Evolutionary conservation across 768 basidiomycete species (phyloP), one percentile per base, ranked within the genome.

Genomic region (Dendrothele bispora): DNA sequence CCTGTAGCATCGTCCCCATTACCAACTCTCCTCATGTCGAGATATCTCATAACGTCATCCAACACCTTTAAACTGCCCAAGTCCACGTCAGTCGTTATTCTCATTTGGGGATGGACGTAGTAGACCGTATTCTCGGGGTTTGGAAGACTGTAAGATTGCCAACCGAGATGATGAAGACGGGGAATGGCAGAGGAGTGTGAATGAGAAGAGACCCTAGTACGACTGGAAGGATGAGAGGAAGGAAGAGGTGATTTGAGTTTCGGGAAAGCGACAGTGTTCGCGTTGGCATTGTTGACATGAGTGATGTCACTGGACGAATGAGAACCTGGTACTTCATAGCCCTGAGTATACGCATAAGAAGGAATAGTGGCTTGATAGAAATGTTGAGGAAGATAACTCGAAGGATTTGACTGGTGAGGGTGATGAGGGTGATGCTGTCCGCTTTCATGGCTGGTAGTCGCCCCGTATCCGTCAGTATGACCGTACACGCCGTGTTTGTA

Each of bases 91-190:
- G 87, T 86, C n/a, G 80, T 81, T 43, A 83, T 71, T 35, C 75
- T 79, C 29, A 75, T 64, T 11, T 74, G 78, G 3, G 79, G 77
- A 58, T 89, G 86, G 36, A 79, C 75, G 56, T 83, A 92, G 65
- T 92, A 92, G 28, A 78, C 68, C 4, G 77, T 67, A 8, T 79
- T 80, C 55, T 90, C 86, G 1, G 90, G 89, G n/a, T n/a, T n/a
- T n/a, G n/a, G n/a, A n/a, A 92, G 78, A 18, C 77, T 71, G 59
- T 87, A 81, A 57, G 85, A 86, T 39, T 79, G 71, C 89, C 89
- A 91, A 3, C 90, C 90, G 17, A 83, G 75, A 11, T 77, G 71
- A 53, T 73, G 73, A 4, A 79, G 67, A 3, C 67, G 64, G 15
- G 66, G 70, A 59, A 53, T 42, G 60, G 53, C 59, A 49, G 56